Percentiles rank a stretch among this genome's conserved stretches.
Conservation (phyloP, 495 filamentous ascomycete genomes). For the Penicillium roqueforti region DNA sequence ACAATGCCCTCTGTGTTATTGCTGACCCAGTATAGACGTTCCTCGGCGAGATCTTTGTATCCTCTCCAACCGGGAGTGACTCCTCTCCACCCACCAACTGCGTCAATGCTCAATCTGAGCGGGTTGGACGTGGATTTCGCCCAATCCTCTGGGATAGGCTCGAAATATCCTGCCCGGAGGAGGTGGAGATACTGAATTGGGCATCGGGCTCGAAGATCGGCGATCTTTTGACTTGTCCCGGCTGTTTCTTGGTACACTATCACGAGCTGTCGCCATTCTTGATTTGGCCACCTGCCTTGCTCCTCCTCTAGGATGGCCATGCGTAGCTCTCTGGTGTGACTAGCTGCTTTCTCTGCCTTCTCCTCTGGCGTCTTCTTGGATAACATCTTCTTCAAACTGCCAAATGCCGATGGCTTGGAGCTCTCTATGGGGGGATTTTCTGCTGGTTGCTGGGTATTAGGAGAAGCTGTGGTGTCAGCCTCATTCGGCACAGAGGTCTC, state of each 20-base stretch:
- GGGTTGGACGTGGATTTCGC: conserved; percentile 37
- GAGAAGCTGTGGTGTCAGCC: not conserved
- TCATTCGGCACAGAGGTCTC: conserved; percentile 26
- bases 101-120: conserved; percentile 44
- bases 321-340: conserved; percentile 16
- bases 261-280: conserved; percentile 33
- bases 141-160: conserved; percentile 46
- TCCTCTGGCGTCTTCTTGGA: conserved; percentile 9
- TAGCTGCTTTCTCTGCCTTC: too few species aligned
- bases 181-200: conserved; percentile 47
- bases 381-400: not conserved
- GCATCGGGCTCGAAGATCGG: conserved; percentile 29
- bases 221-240: conserved; percentile 38
- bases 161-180: conserved; percentile 47
- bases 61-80: conserved; percentile 47
- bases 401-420: too few species aligned
- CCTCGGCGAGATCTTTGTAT: conserved; percentile 45
- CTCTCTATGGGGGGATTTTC: too few species aligned
- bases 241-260: conserved; percentile 38
- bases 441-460: too few species aligned
- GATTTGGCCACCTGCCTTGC: conserved; percentile 39
- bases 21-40: conserved; percentile 47
- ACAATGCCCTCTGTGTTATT: conserved; percentile 32
- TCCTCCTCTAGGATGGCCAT: conserved; percentile 40
- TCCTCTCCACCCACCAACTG: conserved; percentile 43